Base-by-base conservation (phyloP, 2,329 filamentous ascomycete species). In the Emydomyces testavorans region DNA sequence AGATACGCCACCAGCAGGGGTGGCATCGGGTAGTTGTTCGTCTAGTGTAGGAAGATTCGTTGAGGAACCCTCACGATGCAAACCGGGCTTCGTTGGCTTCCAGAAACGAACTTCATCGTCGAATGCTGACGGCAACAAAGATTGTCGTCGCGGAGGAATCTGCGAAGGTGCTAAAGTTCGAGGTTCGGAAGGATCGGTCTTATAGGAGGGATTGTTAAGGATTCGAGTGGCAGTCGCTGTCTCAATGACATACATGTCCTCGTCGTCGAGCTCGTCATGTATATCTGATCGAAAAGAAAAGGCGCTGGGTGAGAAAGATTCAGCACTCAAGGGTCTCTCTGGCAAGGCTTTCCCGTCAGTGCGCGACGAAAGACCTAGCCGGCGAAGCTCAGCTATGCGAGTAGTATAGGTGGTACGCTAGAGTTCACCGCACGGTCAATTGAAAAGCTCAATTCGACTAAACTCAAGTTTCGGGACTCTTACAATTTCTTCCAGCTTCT, bases 401-500 rank as follows among this genome's bases (percentile, higher is more conserved):
- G 82, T 86, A 44, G 83, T 87, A 64, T 98, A 98, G 1, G 90
- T 95, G 54, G 83, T 80, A 59, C 86, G 82, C 86, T 93, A 57
- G 16, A 26, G 16, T 15, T 37, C 11, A 35, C 23, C 18, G 34
- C 36, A 23, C 11, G 16, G 24, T 45, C 18, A 50, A 36, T 32
- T 18, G 6, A 18, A 24, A 36, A 6, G 1, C 16, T 34, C 20
- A 26, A 24, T 11, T 10, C 15, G 21, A 24, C 15, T 44, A 28
- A n/a, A 53, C 24, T 2, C 16, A 41, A 35, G 31, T 10, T 36
- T 6, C 37, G 46, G 29, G 48, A 24, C 24, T 77, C 84, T 77
- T 73, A 93, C 86, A 70, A 98, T 96, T 43, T 87, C 85, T 60
- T 95, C 87, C 20, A 98, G 73, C 65, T 96, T 96, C 36, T 63